These are phyloP conservation scores for Daldinia caldariorum DNA, from an alignment of 495 filamentous ascomycete species.

Conservation along the genomic window DNA sequence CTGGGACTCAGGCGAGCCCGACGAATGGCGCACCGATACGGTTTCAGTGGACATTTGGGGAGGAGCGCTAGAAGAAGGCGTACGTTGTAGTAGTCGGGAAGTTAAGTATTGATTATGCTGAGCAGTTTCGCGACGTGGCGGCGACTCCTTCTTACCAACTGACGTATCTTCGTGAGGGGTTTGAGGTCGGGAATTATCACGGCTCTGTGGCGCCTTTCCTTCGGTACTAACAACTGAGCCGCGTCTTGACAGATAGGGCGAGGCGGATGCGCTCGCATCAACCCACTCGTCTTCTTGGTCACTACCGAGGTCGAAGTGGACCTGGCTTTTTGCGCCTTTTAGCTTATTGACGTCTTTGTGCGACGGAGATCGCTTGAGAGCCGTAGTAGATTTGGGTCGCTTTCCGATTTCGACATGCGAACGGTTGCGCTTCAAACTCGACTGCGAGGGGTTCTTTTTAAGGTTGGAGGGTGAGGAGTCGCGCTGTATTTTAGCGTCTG, in stretches of 20 bases:
- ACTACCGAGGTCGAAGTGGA: slow-evolving; percentile 63
- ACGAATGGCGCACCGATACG: slow-evolving; percentile 57
- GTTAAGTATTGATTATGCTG: slow-evolving; percentile 62
- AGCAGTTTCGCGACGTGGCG: slow-evolving; percentile 44
- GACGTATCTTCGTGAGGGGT: slow-evolving; percentile 36
- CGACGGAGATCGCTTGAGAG: slow-evolving; percentile 57
- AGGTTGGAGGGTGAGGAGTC: slow-evolving; percentile 51
- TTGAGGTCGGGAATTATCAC: slow-evolving; percentile 37
- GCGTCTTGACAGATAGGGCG: slow-evolving; percentile 62
- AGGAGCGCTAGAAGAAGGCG: slow-evolving; percentile 63
- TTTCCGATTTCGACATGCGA: slow-evolving; percentile 61
- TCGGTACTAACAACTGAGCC: slow-evolving; percentile 55
- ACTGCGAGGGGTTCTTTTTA: slow-evolving; percentile 58
- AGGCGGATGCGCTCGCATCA: slow-evolving; percentile 64
- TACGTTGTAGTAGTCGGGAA: slow-evolving; percentile 66
- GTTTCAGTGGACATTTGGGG: slow-evolving; percentile 69
- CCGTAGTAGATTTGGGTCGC: slow-evolving; percentile 57
- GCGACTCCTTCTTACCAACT: slow-evolving; percentile 36
- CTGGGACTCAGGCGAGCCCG: slow-evolving; percentile 55
- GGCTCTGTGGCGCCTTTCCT: slow-evolving; percentile 35
- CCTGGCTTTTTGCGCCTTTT: slow-evolving; percentile 51
- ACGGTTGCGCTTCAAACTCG: slow-evolving; percentile 59
- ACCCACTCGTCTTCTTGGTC: slow-evolving; percentile 65
- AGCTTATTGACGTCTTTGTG: slow-evolving; percentile 54
- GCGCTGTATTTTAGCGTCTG: slow-evolving; percentile 53